These are phyloP conservation scores for Diaporthe vexans DNA, from an alignment of 2,329 filamentous ascomycete genomes.

Conservation along the genomic window DNA sequence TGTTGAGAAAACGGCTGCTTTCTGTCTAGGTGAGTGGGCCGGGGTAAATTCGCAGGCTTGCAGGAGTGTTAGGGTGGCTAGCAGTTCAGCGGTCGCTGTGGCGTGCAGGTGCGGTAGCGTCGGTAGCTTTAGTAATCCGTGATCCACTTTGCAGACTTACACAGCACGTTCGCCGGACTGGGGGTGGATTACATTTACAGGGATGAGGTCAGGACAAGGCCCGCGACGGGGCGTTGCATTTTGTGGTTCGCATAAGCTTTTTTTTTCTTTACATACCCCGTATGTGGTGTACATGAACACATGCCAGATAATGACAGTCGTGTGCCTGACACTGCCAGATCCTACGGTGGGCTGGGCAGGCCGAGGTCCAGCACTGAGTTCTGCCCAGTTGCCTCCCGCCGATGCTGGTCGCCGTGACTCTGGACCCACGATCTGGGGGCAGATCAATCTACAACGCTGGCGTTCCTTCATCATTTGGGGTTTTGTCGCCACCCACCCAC, in stretches of 20 bases:
- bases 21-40: background rate
- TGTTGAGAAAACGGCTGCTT: constrained; percentile 10
- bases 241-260: constrained; percentile 19
- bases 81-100: background rate
- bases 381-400: background rate
- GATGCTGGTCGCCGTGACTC: constrained; percentile 9
- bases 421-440: constrained; percentile 28
- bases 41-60: background rate
- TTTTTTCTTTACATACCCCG: background rate
- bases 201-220: background rate
- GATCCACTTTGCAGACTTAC: background rate
- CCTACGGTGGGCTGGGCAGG: constrained; percentile 1
- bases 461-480: background rate
- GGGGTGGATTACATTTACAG: background rate
- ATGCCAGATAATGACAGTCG: background rate
- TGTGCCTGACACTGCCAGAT: background rate
- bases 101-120: background rate
- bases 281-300: constrained; percentile 3
- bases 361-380: constrained; percentile 1
- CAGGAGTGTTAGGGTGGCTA: background rate
- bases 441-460: constrained; percentile 3
- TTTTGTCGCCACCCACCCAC: constrained; percentile 15
- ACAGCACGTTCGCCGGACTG: no score
- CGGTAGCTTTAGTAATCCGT: background rate
- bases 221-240: constrained; percentile 9